Evolutionary conservation across 2,329 filamentous ascomycete genomes (phyloP).

Genomic region (Hypoxylon sp.): DNA sequence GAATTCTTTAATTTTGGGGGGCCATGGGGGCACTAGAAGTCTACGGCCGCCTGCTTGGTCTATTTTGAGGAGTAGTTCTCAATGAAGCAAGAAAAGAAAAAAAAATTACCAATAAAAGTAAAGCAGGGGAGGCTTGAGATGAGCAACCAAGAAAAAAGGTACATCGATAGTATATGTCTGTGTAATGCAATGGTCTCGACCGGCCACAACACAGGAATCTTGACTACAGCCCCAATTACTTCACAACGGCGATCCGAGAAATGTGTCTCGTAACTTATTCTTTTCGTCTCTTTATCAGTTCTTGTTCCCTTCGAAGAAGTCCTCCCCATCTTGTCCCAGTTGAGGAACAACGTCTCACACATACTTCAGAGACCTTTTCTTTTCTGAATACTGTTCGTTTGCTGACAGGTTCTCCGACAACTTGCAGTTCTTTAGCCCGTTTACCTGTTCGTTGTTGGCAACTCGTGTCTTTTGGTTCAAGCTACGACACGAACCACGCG

Average conservation of each 20-base stretch:
- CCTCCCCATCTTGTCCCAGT: slow-evolving; percentile 45
- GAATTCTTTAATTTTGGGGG: slow-evolving; percentile 19
- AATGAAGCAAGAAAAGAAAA: slow-evolving; percentile 30
- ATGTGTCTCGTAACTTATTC: slow-evolving; percentile 52
- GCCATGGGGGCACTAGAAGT: slow-evolving; percentile 32
- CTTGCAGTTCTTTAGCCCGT: slow-evolving; percentile 46
- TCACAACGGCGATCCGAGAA: slow-evolving; percentile 50
- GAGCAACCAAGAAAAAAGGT: slow-evolving; percentile 48
- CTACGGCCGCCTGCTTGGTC: slow-evolving; percentile 26
- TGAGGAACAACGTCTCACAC: slow-evolving; percentile 55
- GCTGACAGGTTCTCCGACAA: slow-evolving; percentile 49
- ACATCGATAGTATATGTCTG: slow-evolving; percentile 50
- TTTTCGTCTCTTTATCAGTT: slow-evolving; percentile 51
- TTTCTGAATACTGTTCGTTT: slow-evolving; percentile 46
- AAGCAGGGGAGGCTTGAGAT: slow-evolving; percentile 46
- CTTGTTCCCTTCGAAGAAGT: slow-evolving; percentile 48
- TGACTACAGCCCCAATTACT: slow-evolving; percentile 50
- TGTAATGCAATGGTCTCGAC: slow-evolving; percentile 52
- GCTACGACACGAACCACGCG: slow-evolving; percentile 51
- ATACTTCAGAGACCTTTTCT: slow-evolving; percentile 37
- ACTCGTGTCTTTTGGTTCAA: slow-evolving; percentile 47
- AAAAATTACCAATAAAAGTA: slow-evolving; percentile 39
- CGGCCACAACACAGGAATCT: slow-evolving; percentile 48
- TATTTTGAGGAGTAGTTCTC: slow-evolving; percentile 19
- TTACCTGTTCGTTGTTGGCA: slow-evolving; percentile 45